Base-by-base conservation (phyloP, 1,139 yeast genomes). In the Saccharomycopsis phalli region DNA sequence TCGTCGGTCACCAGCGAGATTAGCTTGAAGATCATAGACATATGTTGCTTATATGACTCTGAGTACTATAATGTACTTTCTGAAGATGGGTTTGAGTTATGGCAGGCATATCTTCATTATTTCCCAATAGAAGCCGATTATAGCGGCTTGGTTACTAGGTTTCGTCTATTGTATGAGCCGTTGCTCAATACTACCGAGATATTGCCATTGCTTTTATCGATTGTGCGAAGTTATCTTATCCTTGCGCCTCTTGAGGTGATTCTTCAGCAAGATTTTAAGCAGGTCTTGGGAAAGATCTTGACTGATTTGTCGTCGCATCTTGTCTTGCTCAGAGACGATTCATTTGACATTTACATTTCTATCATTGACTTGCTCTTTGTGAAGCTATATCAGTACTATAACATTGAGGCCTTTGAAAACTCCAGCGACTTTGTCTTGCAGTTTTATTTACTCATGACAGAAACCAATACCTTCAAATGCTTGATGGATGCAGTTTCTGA, bases 71-170 rank as follows among this genome's bases (percentile, higher is more conserved):
- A 78, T 2, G 65, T 83, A 39, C 58, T 91, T 8, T 68, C 81
- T 22, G 97, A 91, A 53, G 98, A 91, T 58, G 96, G 94, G 0
- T 76, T 76, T 53, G 94, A 84, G 40, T 63, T 91, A 39, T 88
- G 97, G 96, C 64, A 73, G 30, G 69, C 81, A 0, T 55, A 86
- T 3, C 58, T 88, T 38, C 82, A 77, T 46, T 77, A 79, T 34
- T 60, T 53, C 42, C 36, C 45, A 1, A n/a, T 18, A 14, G 18
- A 2, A 22, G 26, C 10, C 22, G 36, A 31, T 2, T 48, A 52
- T 32, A 32, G 54, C 16, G 46, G 57, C 27, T 56, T 58, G 10
- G 56, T 61, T 14, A 51, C 67, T 22, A 66, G 77, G 43, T 69
- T 68, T 13, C 48, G 46, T 2, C 55, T 73, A 43, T 54, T 76